Conservation (phyloP, 2,329 filamentous ascomycete species). For the Talaromyces sp. region DNA sequence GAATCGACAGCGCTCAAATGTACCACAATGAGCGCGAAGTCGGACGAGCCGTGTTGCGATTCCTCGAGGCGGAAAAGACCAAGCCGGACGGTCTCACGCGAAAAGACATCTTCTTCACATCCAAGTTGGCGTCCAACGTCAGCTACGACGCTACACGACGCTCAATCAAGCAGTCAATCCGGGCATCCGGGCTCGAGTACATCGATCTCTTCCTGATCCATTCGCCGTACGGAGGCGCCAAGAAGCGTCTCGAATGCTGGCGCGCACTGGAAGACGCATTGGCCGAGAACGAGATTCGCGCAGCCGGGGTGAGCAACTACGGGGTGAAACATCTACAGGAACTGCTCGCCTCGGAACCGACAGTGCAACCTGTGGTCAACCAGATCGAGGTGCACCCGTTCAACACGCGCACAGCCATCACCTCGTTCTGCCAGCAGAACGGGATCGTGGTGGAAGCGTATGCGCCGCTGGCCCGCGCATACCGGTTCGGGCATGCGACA, state of each 20-base stretch:
- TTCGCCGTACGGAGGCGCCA: slow-evolving; percentile 69
- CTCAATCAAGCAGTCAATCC: slow-evolving; percentile 62
- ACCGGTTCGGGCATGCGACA: slow-evolving; percentile 64
- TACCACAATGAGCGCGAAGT: slow-evolving; percentile 68
- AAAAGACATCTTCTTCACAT: slow-evolving; percentile 73
- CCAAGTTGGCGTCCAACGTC: slow-evolving; percentile 65
- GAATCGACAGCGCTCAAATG: slow-evolving; percentile 59
- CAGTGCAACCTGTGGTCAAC: slow-evolving; percentile 65
- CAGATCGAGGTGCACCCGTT: slow-evolving; percentile 82
- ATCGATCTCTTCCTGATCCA: slow-evolving; percentile 78
- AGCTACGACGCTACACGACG: slow-evolving; percentile 64
- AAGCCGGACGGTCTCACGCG: slow-evolving; percentile 54
- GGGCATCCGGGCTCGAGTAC: slow-evolving; percentile 64
- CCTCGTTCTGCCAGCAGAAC: slow-evolving; percentile 60
- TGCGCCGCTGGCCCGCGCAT: slow-evolving; percentile 67
- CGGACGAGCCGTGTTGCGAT: slow-evolving; percentile 60
- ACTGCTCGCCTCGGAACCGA: slow-evolving; percentile 59
- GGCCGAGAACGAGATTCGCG: slow-evolving; percentile 63
- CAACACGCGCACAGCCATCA: slow-evolving; percentile 67
- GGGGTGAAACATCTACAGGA: slow-evolving; percentile 71
- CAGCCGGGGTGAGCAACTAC: slow-evolving; percentile 74
- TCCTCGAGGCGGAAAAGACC: slow-evolving; percentile 42
- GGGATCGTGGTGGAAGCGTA: slow-evolving; percentile 73
- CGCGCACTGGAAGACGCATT: slow-evolving; percentile 72
- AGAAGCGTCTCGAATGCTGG: slow-evolving; percentile 68